Base-by-base conservation (phyloP, 768 basidiomycete genomes). In the Daedaleopsis nitida region DNA sequence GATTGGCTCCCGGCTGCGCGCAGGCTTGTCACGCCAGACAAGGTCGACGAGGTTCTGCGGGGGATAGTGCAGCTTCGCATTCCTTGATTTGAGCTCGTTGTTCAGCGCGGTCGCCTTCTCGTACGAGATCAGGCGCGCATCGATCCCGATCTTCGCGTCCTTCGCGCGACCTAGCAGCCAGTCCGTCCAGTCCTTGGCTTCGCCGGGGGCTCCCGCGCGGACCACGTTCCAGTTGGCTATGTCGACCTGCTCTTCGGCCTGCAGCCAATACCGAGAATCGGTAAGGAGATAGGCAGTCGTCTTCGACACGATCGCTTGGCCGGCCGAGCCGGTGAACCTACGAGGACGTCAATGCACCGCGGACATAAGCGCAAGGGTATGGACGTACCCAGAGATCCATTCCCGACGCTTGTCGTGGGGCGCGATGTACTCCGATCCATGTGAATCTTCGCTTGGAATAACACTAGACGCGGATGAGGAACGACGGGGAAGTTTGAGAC, bases 211-310 rank as follows among this genome's bases (percentile, higher is more conserved):
- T 13, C 84, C 93, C 12, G 85, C 84, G 48, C 76, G 76, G 35
- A 93, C 77, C 21, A 93, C 55, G 16, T 77, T 76, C 94, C 94
- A 96, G 68, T 92, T 88, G 27, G 27, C 27, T 5, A 72, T 43
- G 73, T 94, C 91, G 27, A 91, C 71, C 63, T 93, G 83, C 4
- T 81, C 78, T 9, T 79, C 78, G 17, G 92, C 91, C 75, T 94
- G 92, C 1, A 86, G 66, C 89, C 91, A 94, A 69, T 94, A 94
- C 14, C 91, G 83, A 11, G 92, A 88, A 71, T 94, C 92, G 19
- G 86, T 86, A 64, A 93, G 76, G 47, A 94, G 77, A 67, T 91
- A 92, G 9, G 92, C 92, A 9, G 81, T 75, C 7, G 78, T 79
- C 69, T 78, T 78, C 4, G 89, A 86, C 32, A 94, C 73, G 48